Evolutionary conservation across 1,284 basidiomycete genomes (phyloP).

Genomic region (Caloboletus firmus): DNA sequence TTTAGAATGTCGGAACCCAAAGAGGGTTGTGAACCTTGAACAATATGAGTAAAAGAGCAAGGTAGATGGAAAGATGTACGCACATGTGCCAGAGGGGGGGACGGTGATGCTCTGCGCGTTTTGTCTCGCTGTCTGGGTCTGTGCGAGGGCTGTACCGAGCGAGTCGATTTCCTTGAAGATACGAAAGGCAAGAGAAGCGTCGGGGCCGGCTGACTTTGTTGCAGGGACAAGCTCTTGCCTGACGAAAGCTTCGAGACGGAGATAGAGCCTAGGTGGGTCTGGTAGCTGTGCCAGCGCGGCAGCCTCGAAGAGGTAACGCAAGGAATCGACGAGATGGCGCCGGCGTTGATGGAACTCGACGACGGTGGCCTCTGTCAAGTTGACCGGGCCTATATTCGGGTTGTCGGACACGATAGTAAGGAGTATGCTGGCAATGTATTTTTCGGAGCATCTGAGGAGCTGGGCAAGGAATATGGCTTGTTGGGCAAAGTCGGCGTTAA

Average conservation of each 20-base stretch:
- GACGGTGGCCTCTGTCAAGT: conserved; percentile 62
- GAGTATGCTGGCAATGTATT: conserved; percentile 69
- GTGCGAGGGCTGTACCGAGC: conserved; percentile 50
- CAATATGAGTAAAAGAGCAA: conserved; percentile 1
- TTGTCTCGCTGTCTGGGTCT: conserved; percentile 56
- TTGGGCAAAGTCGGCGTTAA: conserved; percentile 72
- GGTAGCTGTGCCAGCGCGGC: conserved; percentile 41
- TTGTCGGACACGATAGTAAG: conserved; percentile 61
- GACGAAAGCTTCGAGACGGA: conserved; percentile 54
- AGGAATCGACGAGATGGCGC: conserved; percentile 63
- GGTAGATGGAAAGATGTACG: conserved; percentile 4
- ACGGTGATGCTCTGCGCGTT: conserved; percentile 63
- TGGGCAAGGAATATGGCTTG: conserved; percentile 75
- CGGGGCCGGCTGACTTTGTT: conserved; percentile 33
- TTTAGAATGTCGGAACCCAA: conserved; percentile 66
- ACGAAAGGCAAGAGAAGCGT: conserved; percentile 48
- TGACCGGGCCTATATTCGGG: conserved; percentile 58
- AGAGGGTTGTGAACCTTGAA: conserved; percentile 41
- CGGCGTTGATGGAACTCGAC: conserved; percentile 67
- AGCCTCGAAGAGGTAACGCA: conserved; percentile 54
- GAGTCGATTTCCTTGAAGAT: conserved; percentile 65
- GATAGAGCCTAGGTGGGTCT: conserved; percentile 45
- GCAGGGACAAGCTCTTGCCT: conserved; percentile 50
- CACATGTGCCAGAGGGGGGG: conserved; percentile 54
- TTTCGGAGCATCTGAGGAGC: conserved; percentile 76